Evolutionary conservation across 2,329 filamentous ascomycete genomes (phyloP).

Genomic region (Colletotrichum sp.): DNA sequence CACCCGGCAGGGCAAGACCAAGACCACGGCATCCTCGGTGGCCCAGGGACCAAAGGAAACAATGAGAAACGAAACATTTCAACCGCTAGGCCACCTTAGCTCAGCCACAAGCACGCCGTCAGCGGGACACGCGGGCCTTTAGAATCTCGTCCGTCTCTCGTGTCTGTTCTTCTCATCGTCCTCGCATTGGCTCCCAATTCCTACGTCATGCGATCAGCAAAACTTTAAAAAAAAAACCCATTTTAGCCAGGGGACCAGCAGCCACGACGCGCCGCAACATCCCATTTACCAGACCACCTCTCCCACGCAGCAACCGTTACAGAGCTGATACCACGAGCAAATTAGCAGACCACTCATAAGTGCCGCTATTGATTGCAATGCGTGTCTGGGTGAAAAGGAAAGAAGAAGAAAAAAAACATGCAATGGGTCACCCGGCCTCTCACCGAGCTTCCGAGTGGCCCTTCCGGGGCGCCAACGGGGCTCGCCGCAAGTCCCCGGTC

Average conservation of each 20-base stretch:
- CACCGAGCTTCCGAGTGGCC: background rate
- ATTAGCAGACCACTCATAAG: background rate
- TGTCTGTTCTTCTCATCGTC: background rate
- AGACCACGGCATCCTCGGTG: background rate
- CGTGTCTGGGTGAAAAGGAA: background rate
- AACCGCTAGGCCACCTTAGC: conserved; percentile 3
- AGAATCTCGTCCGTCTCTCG: background rate
- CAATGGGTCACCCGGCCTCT: background rate
- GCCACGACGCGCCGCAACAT: background rate
- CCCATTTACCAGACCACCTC: background rate
- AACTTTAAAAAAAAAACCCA: background rate
- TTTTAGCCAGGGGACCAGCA: background rate
- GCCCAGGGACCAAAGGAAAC: background rate
- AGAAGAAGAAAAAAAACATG: background rate
- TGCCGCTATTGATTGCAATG: background rate
- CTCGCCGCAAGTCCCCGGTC: background rate
- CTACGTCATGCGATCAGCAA: conserved; percentile 7
- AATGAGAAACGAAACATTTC: conserved; percentile 14
- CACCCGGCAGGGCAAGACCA: background rate
- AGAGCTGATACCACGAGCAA: background rate
- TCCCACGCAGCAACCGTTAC: background rate
- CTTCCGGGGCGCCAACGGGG: background rate
- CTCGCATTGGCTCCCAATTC: background rate
- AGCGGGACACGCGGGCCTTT: conserved; percentile 7
- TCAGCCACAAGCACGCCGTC: conserved; percentile 9